Evolutionary conservation across 768 basidiomycete species (phyloP).

Genomic region (Amanita brunnescens): DNA sequence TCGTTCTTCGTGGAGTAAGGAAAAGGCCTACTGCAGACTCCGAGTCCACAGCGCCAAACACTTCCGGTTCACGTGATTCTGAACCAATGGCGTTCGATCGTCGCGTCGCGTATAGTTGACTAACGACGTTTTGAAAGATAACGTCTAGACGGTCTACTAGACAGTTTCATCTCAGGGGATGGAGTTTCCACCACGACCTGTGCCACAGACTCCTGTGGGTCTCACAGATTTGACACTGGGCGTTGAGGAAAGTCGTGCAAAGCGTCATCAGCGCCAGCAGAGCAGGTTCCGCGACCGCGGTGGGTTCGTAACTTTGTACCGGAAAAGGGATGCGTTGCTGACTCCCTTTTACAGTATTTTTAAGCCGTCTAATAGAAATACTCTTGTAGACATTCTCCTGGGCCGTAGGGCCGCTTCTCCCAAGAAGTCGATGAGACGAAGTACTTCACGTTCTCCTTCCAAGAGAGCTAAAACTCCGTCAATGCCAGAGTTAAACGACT

Average conservation of each 20-base stretch:
- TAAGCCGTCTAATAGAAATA: slow-evolving; percentile 40
- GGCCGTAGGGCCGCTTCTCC: slow-evolving; percentile 28
- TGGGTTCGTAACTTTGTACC: slow-evolving; percentile 33
- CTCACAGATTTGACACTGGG: not conserved
- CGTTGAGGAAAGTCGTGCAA: slow-evolving; percentile 46
- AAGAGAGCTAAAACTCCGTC: slow-evolving; percentile 12
- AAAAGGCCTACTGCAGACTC: no score
- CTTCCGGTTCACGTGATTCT: no score
- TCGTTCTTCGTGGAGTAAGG: no score
- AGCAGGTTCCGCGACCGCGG: slow-evolving; percentile 62
- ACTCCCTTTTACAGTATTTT: slow-evolving; percentile 33
- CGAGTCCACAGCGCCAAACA: no score
- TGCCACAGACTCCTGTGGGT: slow-evolving; percentile 1
- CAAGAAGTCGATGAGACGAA: slow-evolving; percentile 17
- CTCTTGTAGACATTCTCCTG: slow-evolving; percentile 44
- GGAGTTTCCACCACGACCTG: not conserved
- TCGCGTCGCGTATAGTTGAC: no score
- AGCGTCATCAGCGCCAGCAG: slow-evolving; percentile 54
- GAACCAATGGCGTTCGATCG: no score
- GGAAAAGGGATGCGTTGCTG: not conserved
- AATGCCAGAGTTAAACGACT: not conserved
- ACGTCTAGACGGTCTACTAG: no score
- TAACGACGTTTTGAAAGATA: no score
- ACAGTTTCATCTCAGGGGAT: not conserved
- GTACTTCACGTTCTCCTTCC: slow-evolving; percentile 23